Conservation (phyloP, 2,329 filamentous ascomycete species). For the Claviceps purpurea region DNA sequence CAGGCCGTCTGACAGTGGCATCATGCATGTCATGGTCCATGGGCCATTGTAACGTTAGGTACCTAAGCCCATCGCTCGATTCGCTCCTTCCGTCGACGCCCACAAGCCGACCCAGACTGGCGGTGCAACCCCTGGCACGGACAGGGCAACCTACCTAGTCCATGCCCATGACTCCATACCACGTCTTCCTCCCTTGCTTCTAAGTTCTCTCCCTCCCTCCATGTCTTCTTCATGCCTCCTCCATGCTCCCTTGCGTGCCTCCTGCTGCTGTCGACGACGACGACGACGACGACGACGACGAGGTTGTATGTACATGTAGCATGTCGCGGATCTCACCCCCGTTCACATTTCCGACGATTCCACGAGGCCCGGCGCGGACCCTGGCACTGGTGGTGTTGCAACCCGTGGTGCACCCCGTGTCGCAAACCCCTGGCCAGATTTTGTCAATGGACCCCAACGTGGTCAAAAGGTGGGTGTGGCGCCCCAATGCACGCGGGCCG, state of each 20-base stretch:
- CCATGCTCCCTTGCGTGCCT: not conserved
- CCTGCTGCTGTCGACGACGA: not conserved
- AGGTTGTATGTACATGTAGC: not conserved
- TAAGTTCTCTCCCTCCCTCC: not conserved
- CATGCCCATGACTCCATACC: not conserved
- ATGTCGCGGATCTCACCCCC: not conserved
- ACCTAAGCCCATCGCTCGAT: too few relatives aligned
- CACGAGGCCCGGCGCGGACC: not conserved
- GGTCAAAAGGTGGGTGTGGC: not conserved
- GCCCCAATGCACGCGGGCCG: not conserved
- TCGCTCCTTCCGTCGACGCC: not conserved
- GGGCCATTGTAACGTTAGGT: too few relatives aligned
- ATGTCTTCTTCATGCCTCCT: not conserved
- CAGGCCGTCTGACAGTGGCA: too few relatives aligned
- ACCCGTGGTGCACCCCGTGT: too few relatives aligned
- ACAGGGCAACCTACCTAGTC: not conserved
- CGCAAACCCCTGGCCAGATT: not conserved
- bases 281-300: too few relatives aligned
- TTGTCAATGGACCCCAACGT: not conserved
- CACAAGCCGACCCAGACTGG: not conserved
- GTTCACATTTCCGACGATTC: not conserved
- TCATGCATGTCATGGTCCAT: too few relatives aligned
- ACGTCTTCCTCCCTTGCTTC: not conserved
- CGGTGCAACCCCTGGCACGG: not conserved
- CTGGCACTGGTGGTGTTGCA: too few relatives aligned